Conservation (phyloP, 2,329 filamentous ascomycete species). For the Acarospora socialis region DNA sequence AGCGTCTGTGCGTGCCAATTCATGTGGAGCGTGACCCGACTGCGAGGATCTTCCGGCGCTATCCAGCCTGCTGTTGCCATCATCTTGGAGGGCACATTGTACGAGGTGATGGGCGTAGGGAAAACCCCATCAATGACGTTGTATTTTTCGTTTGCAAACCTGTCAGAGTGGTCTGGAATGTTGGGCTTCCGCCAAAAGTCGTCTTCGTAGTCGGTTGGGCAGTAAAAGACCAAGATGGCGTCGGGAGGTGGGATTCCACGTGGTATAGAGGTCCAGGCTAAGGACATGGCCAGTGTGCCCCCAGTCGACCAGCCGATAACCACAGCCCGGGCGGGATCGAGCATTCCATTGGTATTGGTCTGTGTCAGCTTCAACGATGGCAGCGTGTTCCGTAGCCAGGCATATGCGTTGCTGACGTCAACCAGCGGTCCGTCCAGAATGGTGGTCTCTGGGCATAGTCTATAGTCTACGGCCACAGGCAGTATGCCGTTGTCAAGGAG, state of each 20-base stretch:
- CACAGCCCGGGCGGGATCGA: constrained; percentile 19
- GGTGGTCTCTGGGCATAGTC: constrained; percentile 35
- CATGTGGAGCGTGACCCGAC: constrained; percentile 19
- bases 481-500: constrained; percentile 5
- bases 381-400: constrained; percentile 26
- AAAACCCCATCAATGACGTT: not conserved
- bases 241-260: constrained; percentile 24
- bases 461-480: constrained; percentile 33
- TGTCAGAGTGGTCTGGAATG: constrained; percentile 11
- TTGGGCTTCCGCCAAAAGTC: constrained; percentile 12
- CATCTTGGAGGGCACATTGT: constrained; percentile 12
- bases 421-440: constrained; percentile 33
- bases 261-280: constrained; percentile 24
- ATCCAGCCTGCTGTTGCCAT: too few relatives aligned
- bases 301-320: constrained; percentile 37
- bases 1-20: constrained; percentile 20
- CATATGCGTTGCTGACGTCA: constrained; percentile 31
- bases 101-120: constrained; percentile 12
- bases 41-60: constrained; percentile 16
- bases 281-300: constrained; percentile 31
- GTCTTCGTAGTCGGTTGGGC: constrained; percentile 27
- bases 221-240: constrained; percentile 34
- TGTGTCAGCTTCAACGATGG: constrained; percentile 12
- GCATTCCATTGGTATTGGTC: not conserved
- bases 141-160: too few relatives aligned